Evolutionary conservation across 495 filamentous ascomycete genomes (phyloP).

Genomic region (Tuber melanosporum): DNA sequence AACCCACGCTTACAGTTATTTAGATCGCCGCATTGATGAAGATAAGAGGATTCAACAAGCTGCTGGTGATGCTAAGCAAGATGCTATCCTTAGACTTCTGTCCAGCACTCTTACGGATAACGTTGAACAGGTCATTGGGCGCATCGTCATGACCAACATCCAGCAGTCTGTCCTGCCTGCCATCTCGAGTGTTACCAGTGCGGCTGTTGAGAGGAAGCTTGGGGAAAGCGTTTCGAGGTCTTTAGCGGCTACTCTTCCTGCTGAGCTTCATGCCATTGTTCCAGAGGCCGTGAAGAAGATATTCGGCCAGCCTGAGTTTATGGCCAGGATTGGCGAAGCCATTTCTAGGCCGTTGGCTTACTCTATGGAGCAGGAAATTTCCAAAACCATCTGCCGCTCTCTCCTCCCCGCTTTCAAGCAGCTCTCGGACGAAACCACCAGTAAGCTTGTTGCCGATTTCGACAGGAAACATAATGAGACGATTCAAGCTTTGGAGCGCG

Average conservation of each 20-base stretch:
- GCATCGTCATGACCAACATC: conserved; percentile 63
- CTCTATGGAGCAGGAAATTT: conserved; percentile 62
- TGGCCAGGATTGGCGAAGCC: conserved; percentile 64
- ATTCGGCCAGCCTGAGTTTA: conserved; percentile 61
- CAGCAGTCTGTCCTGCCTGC: conserved; percentile 53
- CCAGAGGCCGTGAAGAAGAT: conserved; percentile 54
- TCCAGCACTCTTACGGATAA: conserved; percentile 84
- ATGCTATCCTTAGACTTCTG: conserved; percentile 76
- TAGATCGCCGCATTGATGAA: conserved; percentile 55
- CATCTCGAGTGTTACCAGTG: conserved; percentile 48
- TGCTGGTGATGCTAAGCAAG: conserved; percentile 59
- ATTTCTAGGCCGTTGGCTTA: conserved; percentile 58
- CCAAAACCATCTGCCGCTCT: conserved; percentile 53
- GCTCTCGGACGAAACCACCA: conserved; percentile 52
- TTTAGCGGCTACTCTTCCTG: conserved; percentile 47
- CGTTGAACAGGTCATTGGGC: conserved; percentile 69
- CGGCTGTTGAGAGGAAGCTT: conserved; percentile 58
- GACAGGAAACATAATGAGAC: conserved; percentile 60
- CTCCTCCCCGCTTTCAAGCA: conserved; percentile 60
- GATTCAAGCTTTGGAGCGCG: conserved; percentile 59
- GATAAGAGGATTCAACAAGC: conserved; percentile 60
- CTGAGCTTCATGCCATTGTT: conserved; percentile 52
- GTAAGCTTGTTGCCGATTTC: conserved; percentile 58
- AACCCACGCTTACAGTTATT: conserved; percentile 21
- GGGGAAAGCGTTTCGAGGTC: conserved; percentile 47